Base-by-base conservation (phyloP, 768 basidiomycete species). In the Russula sp. region DNA sequence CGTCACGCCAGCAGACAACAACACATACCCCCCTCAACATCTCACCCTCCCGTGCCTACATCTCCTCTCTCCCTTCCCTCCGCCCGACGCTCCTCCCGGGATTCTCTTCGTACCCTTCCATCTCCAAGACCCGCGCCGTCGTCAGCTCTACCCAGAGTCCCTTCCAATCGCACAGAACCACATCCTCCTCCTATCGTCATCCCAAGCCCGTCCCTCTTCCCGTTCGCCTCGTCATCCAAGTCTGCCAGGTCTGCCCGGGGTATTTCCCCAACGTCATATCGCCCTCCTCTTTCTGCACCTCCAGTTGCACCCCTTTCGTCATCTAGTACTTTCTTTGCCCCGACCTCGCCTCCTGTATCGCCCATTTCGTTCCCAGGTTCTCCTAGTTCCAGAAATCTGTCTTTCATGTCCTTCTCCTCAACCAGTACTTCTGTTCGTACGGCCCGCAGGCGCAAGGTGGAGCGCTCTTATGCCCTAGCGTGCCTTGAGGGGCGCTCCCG, bases 121-220 rank as follows among this genome's bases (percentile, higher is more conserved):
- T 84, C 83, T 3, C 82, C 82, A 3, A 84, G 85, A 70, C 85
- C 85, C 6, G 82, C 77, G 0, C 86, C 84, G 0, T 84, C 81
- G 5, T 70, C 76, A 3, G 79, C 77, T 3, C 75, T 84, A 8
- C 85, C 84, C 0, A 76, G 78, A 1, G 69, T 78, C 20, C 81
- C 81, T 6, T 62, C 55, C 32, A 2, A 63, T 20, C 55, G 34
- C 68, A 34, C 55, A 14, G 49, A 57, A 4, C 57, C 47, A 9
- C 59, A n/a, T 47, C 18, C 31, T 44, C 47, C 59, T 56, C 40
- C 64, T 32, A 60, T 67, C 62, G 37, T 61, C 10, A 56, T 68
- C 13, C 69, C 62, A 1, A 58, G 57, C 2, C 59, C 59, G 3
- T 56, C 55, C n/a, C 52, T 42, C 42, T 47, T 60, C 42, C 56